Evolutionary conservation across 352 stramenopile species (phyloP).

Genomic region (Globisporangium viniferum): DNA sequence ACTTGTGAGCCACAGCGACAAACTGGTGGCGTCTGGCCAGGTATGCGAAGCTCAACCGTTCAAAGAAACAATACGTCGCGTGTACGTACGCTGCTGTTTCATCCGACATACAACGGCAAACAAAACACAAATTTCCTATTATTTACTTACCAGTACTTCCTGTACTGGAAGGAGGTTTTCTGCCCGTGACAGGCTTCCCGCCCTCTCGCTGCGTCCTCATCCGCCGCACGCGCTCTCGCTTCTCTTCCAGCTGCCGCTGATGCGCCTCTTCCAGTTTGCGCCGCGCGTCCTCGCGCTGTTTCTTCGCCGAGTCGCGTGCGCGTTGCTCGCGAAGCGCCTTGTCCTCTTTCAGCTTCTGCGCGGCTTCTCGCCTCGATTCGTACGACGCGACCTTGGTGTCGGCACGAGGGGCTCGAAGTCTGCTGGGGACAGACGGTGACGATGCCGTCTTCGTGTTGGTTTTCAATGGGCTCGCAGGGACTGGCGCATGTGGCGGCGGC

Average conservation of each 20-base stretch:
- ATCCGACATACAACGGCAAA: not conserved
- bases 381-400: constrained; percentile 30
- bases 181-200: constrained; percentile 22
- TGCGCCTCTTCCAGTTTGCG: constrained; percentile 64
- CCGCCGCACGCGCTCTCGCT: constrained; percentile 56
- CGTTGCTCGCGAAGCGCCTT: constrained; percentile 61
- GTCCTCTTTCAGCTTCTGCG: constrained; percentile 69
- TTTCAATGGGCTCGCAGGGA: constrained; percentile 8
- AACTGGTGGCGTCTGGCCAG: not conserved
- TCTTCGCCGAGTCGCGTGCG: constrained; percentile 54
- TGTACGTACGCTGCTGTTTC: not conserved
- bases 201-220: constrained; percentile 52
- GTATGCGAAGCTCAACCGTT: not conserved
- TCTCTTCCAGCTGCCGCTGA: constrained; percentile 66
- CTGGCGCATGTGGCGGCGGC: not conserved
- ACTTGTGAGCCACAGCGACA: not conserved
- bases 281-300: constrained; percentile 60
- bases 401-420: constrained; percentile 19
- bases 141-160: constrained; percentile 7
- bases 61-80: no score
- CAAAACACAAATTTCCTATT: not conserved
- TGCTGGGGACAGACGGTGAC: constrained; percentile 21
- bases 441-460: constrained; percentile 22
- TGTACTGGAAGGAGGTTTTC: constrained; percentile 13
- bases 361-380: constrained; percentile 53